Evolutionary conservation across 2,329 filamentous ascomycete genomes (phyloP).

Genomic region (Bipolaris oryzae): DNA sequence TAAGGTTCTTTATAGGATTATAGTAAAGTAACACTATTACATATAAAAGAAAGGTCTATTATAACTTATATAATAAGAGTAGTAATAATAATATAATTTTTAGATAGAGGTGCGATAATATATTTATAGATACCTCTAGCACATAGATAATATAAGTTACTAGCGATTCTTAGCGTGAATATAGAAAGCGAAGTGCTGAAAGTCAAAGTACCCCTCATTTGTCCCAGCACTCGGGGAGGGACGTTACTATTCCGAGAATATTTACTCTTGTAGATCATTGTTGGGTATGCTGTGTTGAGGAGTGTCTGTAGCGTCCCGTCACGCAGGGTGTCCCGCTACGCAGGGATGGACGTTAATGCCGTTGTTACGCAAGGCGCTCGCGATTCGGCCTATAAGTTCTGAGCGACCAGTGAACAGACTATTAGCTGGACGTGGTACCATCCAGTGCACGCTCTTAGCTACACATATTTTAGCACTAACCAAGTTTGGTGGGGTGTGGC

Average conservation of each 20-base stretch:
- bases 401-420: background rate
- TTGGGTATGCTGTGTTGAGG: too few relatives aligned
- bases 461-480: background rate
- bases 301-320: too few relatives aligned
- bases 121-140: background rate
- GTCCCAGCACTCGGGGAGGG: too few relatives aligned
- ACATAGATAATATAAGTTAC: background rate
- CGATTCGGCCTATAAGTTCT: background rate
- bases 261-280: too few relatives aligned
- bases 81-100: constrained; percentile 4
- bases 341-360: too few relatives aligned
- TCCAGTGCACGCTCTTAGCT: background rate
- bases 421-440: background rate
- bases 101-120: background rate
- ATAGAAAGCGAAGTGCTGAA: constrained; percentile 3
- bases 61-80: background rate
- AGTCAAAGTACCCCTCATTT: too few relatives aligned
- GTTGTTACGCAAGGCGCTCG: background rate
- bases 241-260: too few relatives aligned
- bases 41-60: background rate
- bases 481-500: too few relatives aligned
- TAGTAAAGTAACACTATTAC: constrained; percentile 1
- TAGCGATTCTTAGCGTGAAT: background rate
- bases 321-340: too few relatives aligned
- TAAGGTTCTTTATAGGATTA: background rate